A percentile compares a stretch with the other conserved stretches of the same genome.
These are phyloP conservation scores for Raddia distichophylla DNA, from an alignment of 176 grass and related monocot genomes.

Conservation along the genomic window DNA sequence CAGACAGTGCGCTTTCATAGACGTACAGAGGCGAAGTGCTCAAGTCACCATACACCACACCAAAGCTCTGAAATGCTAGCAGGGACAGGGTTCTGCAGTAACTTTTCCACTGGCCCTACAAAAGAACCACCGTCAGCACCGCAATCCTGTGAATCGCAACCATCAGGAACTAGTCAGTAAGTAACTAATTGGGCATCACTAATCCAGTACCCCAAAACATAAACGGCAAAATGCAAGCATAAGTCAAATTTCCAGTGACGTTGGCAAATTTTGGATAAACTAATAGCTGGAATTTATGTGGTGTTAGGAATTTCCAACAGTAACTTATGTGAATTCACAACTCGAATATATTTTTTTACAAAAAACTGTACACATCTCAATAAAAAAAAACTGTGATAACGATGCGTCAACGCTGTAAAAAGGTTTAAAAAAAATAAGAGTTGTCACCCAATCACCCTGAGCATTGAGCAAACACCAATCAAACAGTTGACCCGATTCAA, in stretches of 20 bases:
- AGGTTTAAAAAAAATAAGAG: not conserved
- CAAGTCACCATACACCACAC: constrained; percentile 74
- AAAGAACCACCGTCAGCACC: constrained; percentile 18
- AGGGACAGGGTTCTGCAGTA: constrained; percentile 51
- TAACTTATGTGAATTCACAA: not conserved
- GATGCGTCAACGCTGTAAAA: constrained; percentile 14
- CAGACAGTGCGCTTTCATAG: constrained; percentile 55
- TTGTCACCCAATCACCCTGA: too few species aligned
- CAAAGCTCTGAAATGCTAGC: constrained; percentile 71
- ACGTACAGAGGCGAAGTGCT: constrained; percentile 69
- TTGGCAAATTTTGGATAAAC: not conserved
- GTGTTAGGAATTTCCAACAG: not conserved
- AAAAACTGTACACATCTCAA: not conserved
- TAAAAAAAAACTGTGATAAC: not conserved
- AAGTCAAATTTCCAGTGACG: not conserved
- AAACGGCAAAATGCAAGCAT: not conserved
- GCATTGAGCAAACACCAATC: not conserved
- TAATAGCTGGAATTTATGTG: not conserved
- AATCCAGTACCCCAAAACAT: not conserved
- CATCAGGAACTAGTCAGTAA: not conserved
- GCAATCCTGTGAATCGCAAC: not conserved
- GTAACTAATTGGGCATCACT: not conserved
- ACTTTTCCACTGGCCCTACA: constrained; percentile 52
- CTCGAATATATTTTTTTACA: not conserved
- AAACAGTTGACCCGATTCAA: constrained; percentile 40